phyloP scores from a whole-genome alignment of 1,284 basidiomycete genomes.

The Testicularia cyperi region DNA sequence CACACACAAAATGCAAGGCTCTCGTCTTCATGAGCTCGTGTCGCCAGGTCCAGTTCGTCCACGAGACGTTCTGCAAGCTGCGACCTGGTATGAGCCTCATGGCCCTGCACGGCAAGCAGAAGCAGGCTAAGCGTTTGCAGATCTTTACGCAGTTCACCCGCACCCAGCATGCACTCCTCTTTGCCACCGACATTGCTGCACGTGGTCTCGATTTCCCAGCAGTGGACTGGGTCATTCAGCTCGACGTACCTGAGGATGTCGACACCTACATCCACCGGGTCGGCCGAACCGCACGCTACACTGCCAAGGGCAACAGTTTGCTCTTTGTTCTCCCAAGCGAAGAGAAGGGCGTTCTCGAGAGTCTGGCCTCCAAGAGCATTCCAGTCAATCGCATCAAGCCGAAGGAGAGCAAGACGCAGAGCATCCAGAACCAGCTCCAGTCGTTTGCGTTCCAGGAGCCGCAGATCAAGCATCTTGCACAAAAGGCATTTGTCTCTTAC shows the following conservation, averaged over 20 bases:
- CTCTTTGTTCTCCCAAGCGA: constrained; percentile 85
- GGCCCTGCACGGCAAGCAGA: constrained; percentile 94
- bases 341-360: constrained; percentile 80
- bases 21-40: constrained; percentile 93
- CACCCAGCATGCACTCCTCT: constrained; percentile 53
- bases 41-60: constrained; percentile 85
- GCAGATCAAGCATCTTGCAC: constrained; percentile 94
- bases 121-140: constrained; percentile 79
- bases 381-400: constrained; percentile 77
- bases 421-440: constrained; percentile 84
- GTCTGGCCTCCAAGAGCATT: constrained; percentile 74
- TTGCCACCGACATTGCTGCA: constrained; percentile 88
- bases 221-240: constrained; percentile 95
- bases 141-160: constrained; percentile 55
- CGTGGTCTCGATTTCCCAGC: constrained; percentile 95
- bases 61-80: constrained; percentile 90
- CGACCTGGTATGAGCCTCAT: constrained; percentile 89
- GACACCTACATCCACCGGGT: constrained; percentile 98
- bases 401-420: constrained; percentile 81
- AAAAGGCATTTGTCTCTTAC: constrained; percentile 96
- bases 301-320: constrained; percentile 82
- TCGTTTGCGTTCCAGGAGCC: constrained; percentile 91
- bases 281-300: constrained; percentile 90
- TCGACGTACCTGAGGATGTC: constrained; percentile 97
- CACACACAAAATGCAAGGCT: constrained; percentile 85